Conservation (phyloP, 169 alveolate species). For the Eimeria necatrix region DNA sequence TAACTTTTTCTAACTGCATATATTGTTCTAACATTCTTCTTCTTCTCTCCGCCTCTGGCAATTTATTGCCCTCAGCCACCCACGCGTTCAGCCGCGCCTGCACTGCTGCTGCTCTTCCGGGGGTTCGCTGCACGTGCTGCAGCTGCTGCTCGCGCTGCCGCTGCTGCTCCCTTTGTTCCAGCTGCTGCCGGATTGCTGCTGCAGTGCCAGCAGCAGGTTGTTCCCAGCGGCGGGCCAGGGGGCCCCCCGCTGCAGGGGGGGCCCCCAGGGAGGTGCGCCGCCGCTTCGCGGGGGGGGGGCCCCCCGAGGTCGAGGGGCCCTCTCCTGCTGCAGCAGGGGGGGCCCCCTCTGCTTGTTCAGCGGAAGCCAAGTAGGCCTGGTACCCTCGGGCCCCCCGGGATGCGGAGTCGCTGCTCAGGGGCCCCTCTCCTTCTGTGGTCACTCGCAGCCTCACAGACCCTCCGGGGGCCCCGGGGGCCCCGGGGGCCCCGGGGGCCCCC, state of each 20-base stretch:
- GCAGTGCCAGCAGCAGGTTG: neutral
- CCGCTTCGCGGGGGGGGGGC: neutral
- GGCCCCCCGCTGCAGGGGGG: neutral
- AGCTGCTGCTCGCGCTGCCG: conserved; percentile 16
- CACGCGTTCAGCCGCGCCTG: too few relatives aligned
- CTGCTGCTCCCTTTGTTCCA: neutral
- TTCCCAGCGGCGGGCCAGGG: neutral
- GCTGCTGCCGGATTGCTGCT: neutral
- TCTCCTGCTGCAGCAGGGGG: neutral
- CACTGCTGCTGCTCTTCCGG: too few relatives aligned
- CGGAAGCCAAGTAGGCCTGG: neutral
- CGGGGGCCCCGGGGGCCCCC: neutral
- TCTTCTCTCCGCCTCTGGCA: too few relatives aligned
- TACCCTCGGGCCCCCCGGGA: neutral
- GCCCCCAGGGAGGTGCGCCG: neutral
- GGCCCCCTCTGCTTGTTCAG: neutral
- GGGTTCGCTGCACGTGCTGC: neutral
- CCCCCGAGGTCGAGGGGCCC: neutral
- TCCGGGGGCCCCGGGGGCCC: neutral
- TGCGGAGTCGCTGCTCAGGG: neutral
- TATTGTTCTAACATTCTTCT: too few relatives aligned
- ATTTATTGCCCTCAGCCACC: too few relatives aligned
- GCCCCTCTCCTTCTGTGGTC: neutral
- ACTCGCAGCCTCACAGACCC: too few relatives aligned
- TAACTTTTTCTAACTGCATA: too few relatives aligned